A percentile compares a stretch with the other conserved stretches of the same genome.
phyloP scores from a whole-genome alignment of 148 eudicot species.

The Beta vulgaris region DNA sequence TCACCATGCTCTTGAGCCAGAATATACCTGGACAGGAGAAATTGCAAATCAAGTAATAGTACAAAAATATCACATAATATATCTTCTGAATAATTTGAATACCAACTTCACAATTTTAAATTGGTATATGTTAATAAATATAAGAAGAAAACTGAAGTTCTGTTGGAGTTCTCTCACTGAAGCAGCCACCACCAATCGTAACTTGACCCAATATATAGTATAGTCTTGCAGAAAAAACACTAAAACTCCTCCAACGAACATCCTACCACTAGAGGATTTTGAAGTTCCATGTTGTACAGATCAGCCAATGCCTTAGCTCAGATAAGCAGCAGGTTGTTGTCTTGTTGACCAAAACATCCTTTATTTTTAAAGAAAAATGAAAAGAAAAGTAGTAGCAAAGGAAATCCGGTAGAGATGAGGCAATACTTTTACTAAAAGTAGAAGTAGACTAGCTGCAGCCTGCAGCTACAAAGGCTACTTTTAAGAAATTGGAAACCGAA shows the following conservation, averaged over 20 bases:
- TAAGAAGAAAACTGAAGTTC: too few species aligned
- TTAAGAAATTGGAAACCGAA: neutral
- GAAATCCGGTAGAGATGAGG: neutral
- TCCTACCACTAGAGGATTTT: too few species aligned
- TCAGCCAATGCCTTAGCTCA: neutral
- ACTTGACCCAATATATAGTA: neutral
- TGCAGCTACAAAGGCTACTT: neutral
- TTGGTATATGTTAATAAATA: too few species aligned
- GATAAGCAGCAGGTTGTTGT: neutral
- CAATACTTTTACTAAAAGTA: neutral
- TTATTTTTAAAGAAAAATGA: neutral
- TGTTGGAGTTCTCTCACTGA: neutral
- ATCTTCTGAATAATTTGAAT: neutral
- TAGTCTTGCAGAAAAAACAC: too few species aligned
- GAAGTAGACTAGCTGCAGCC: neutral
- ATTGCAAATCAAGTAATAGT: neutral
- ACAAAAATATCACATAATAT: constrained; percentile 1
- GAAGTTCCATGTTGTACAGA: neutral
- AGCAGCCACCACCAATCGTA: neutral
- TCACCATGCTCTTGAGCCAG: constrained; percentile 92
- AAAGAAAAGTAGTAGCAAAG: neutral
- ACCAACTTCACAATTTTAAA: neutral
- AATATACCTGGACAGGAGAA: constrained; percentile 49
- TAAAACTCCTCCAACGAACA: too few species aligned
- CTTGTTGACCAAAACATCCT: too few species aligned